Evolutionary conservation across 306 rosid species (phyloP), one percentile per base, ranked within the genome.

Genomic region (Casuarina glauca): DNA sequence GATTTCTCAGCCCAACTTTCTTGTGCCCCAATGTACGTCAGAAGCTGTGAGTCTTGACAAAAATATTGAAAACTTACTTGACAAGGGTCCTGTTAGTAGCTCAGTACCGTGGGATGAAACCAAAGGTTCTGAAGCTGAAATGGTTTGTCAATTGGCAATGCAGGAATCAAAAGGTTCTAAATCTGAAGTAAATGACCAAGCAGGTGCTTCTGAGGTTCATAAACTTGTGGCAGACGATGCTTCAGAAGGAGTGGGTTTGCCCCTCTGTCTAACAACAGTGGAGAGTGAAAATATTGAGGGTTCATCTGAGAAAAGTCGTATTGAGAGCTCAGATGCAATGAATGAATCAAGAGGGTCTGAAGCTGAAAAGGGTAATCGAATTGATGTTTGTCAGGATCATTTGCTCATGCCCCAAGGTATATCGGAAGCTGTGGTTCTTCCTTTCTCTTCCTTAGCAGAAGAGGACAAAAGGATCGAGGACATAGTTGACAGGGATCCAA

Each of bases 371-470:
- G 63, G 20, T 72, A 67, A 45, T 67, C 66, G 74, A 73, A 63
- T 64, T 64, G 76, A 61, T 74, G 66, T 70, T 44, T 74, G 81
- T 71, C 19, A 49, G 38, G 36, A 69, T 10, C 63, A 43, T 55
- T 19, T 13, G 32, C 45, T 32, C 17, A 36, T 69, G 45, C 55
- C 43, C 15, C 67, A 68, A 72, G 55, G 43, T 69, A 62, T 13
- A 73, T 68, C 41, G 9, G 80, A 76, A 36, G 19, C 35, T 19
- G 64, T 57, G 61, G 52, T 51, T 46, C 60, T 72, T 74, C 39
- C 46, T 7, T 68, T 82, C 35, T 66, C 83, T 75, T 70, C 81
- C 20, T 17, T 79, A 54, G 78, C 9, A 54, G 76, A 53, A 57
- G 81, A 26, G 60, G 69, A 44, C 51, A 51, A 77, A 55, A 69